Conservation (phyloP, 2,329 filamentous ascomycete genomes). For the Ceratocystis diversiconidia region DNA sequence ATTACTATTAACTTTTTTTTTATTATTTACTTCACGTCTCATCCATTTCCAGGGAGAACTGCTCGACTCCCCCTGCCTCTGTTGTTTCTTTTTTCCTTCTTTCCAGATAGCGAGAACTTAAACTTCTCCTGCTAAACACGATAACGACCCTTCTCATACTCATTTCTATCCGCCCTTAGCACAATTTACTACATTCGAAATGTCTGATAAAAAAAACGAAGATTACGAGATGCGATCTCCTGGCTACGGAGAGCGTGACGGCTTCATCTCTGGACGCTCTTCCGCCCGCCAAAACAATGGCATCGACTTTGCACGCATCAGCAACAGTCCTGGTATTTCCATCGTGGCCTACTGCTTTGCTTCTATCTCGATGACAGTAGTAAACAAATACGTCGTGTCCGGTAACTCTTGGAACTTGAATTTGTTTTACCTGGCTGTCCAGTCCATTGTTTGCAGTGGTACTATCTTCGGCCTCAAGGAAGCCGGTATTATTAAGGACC, state of each 20-base stretch:
- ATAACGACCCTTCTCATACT: background rate
- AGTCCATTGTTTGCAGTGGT: conserved; percentile 78
- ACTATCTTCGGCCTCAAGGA: conserved; percentile 76
- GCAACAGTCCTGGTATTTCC: conserved; percentile 65
- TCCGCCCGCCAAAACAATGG: conserved; percentile 19
- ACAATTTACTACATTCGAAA: conserved; percentile 26
- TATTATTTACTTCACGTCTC: conserved; percentile 10
- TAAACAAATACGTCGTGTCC: conserved; percentile 96
- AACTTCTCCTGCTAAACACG: background rate
- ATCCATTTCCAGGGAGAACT: conserved; percentile 4
- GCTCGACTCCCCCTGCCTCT: background rate
- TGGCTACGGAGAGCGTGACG: conserved; percentile 37
- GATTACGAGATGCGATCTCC: conserved; percentile 61
- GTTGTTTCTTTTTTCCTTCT: background rate
- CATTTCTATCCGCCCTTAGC: background rate
- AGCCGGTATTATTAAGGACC: conserved; percentile 65
- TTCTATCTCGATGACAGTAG: conserved; percentile 99
- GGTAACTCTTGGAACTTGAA: conserved; percentile 87
- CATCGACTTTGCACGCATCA: conserved; percentile 36
- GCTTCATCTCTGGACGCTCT: conserved; percentile 31
- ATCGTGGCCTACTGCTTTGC: conserved; percentile 84
- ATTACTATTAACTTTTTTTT: conserved; percentile 1
- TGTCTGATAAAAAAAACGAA: conserved; percentile 84
- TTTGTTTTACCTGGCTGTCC: conserved; percentile 83
- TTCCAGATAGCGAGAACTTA: background rate